Evolutionary conservation across 2,329 filamentous ascomycete genomes (phyloP), one percentile per base, ranked within the genome.

Genomic region (Colletotrichum liaoningense): DNA sequence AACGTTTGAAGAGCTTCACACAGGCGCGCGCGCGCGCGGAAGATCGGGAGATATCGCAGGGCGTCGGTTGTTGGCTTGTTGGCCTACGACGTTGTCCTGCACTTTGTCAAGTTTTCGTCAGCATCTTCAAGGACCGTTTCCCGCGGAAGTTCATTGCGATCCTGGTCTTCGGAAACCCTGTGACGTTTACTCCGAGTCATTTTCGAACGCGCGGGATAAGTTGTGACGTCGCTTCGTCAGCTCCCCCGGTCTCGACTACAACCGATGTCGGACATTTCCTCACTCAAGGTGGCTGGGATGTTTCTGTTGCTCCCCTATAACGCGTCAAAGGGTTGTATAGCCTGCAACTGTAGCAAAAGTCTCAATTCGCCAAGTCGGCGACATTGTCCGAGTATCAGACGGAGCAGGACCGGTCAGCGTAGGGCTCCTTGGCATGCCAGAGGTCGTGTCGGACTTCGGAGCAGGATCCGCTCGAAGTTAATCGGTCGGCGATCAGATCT

Each of bases 161-260:
- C 19, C 5, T 46, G 24, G 11, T 19, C 24, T 33, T 60, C 30
- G 55, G 56, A 67, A 30, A 26, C 42, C 42, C 42, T 22, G 24
- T 42, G 19, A 28, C 28, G 12, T 16, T 42, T n/a, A 24, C 59
- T 64, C 63, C 68, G 42, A 67, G n/a, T n/a, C 14, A 38, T 65
- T 66, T 59, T 42, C 54, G 60, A 58, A 19, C 28, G n/a, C 24
- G 19, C 19, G 26, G 22, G 12, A 54, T 24, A 1, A 19, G 7
- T 30, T 42, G 22, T 42, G 54, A 33, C 49, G 42, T 64, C 11
- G 49, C 24, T 49, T 22, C 22, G 28, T 22, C 22, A 26, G 14
- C 8, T 46, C 12, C 66, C 67, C 42, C 11, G 33, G 30, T 38
- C 35, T 42, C 19, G 24, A 30, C 4, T 7, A n/a, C 19, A 42